A percentile compares a stretch with the other conserved stretches of the same genome.
phyloP scores from a whole-genome alignment of 2,329 filamentous ascomycete species.

The Clonostachys sp. region DNA sequence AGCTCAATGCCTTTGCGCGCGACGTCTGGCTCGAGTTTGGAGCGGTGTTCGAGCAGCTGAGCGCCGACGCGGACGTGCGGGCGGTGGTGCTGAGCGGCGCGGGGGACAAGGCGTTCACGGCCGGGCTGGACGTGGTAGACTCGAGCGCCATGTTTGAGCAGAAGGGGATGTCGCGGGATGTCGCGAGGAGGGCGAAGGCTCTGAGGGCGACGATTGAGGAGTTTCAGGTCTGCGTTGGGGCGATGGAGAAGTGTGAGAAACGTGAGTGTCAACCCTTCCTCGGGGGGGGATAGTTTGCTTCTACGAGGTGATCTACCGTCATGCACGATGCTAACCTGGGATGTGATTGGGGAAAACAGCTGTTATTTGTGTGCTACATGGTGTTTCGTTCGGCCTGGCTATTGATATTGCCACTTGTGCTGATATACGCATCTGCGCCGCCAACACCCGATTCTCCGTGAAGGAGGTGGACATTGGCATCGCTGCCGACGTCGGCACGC shows the following conservation, averaged over 20 bases:
- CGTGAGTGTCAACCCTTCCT: slow-evolving; percentile 47
- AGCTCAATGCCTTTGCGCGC: slow-evolving; percentile 84
- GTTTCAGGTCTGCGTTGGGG: slow-evolving; percentile 75
- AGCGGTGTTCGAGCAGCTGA: slow-evolving; percentile 67
- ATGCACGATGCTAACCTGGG: too few relatives aligned
- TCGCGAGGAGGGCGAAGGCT: slow-evolving; percentile 56
- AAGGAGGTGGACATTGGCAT: slow-evolving; percentile 82
- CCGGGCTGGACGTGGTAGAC: slow-evolving; percentile 78
- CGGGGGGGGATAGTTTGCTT: too few relatives aligned
- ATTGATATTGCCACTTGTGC: slow-evolving; percentile 69
- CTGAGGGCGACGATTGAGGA: slow-evolving; percentile 67
- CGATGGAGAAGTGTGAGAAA: slow-evolving; percentile 85
- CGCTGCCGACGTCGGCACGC: slow-evolving; percentile 74
- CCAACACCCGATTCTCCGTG: slow-evolving; percentile 60
- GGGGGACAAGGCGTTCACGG: slow-evolving; percentile 79
- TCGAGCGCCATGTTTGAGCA: slow-evolving; percentile 45
- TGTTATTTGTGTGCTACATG: slow-evolving; percentile 79
- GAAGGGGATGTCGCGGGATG: slow-evolving; percentile 37
- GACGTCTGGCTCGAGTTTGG: slow-evolving; percentile 84
- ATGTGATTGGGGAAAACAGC: slow-evolving; percentile 33
- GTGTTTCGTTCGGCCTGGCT: slow-evolving; percentile 70
- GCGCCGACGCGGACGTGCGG: slow-evolving; percentile 67
- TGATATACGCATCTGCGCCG: slow-evolving; percentile 64
- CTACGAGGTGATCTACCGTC: too few relatives aligned
- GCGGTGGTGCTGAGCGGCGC: slow-evolving; percentile 75